Conservation (phyloP, 108 stramenopile genomes). For the Skeletonema grethae region DNA sequence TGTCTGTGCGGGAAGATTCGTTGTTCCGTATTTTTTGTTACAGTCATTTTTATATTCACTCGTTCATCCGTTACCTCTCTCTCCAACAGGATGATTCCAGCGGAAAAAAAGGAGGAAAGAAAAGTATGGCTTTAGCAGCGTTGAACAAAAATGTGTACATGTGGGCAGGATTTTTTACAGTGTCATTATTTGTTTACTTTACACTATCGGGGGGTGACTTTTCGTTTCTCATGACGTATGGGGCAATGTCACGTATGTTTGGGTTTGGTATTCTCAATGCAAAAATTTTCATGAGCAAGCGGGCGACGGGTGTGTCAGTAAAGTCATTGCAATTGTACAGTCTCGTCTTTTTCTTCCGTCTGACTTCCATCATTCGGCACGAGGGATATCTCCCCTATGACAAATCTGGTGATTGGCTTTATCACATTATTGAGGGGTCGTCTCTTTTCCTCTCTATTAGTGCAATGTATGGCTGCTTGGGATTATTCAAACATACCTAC, state of each 20-base stretch:
- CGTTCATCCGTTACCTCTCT: not conserved
- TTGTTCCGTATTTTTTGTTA: not conserved
- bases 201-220: constrained; percentile 94
- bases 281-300: constrained; percentile 81
- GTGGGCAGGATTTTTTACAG: constrained; percentile 93
- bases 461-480: constrained; percentile 82
- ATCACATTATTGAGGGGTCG: constrained; percentile 92
- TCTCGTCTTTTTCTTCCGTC: constrained; percentile 90
- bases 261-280: constrained; percentile 95
- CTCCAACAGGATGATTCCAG: constrained; percentile 50
- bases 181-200: constrained; percentile 91
- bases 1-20: not conserved
- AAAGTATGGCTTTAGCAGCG: constrained; percentile 81
- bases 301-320: constrained; percentile 89
- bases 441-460: constrained; percentile 76
- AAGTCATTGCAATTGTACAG: constrained; percentile 96
- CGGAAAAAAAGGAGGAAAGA: constrained; percentile 66
- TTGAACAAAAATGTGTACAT: constrained; percentile 88
- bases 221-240: constrained; percentile 98
- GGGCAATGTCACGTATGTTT: constrained; percentile 95
- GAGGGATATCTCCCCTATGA: constrained; percentile 99
- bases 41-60: not conserved
- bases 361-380: constrained; percentile 95
- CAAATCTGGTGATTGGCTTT: constrained; percentile 97
- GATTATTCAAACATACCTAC: constrained; percentile 87